Evolutionary conservation across 2,329 filamentous ascomycete species (phyloP).

Genomic region (Colletotrichum chrysophilum): DNA sequence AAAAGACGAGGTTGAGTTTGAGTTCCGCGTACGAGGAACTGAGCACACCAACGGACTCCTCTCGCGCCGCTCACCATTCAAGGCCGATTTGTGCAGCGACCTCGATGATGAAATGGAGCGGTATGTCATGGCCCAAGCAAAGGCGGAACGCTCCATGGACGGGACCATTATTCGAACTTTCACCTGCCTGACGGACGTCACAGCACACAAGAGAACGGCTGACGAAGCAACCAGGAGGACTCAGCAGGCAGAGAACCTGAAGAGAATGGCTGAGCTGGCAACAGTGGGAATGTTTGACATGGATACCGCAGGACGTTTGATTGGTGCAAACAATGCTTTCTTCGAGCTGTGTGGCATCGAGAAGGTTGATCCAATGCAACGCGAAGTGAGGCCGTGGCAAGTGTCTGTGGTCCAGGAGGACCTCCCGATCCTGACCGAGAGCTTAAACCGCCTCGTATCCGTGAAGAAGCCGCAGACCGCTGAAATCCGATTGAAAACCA

Average conservation of each 20-base stretch:
- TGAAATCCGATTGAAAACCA: conserved; percentile 54
- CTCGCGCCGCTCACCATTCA: conserved; percentile 15
- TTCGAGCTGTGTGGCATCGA: conserved; percentile 57
- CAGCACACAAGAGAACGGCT: conserved; percentile 52
- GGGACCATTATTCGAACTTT: conserved; percentile 50
- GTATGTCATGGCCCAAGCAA: conserved; percentile 52
- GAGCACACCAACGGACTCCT: conserved; percentile 4
- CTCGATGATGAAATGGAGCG: conserved; percentile 39
- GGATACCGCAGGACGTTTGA: conserved; percentile 52
- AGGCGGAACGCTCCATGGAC: conserved; percentile 48
- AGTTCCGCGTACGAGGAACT: conserved; percentile 46
- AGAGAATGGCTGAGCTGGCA: conserved; percentile 58
- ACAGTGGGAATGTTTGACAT: conserved; percentile 62
- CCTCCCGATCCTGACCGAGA: conserved; percentile 41
- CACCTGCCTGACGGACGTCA: conserved; percentile 57
- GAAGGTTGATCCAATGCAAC: conserved; percentile 43
- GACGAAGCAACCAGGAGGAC: conserved; percentile 54
- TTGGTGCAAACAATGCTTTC: conserved; percentile 59
- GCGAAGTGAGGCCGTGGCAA: conserved; percentile 48
- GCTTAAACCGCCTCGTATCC: conserved; percentile 41
- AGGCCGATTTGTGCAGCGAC: conserved; percentile 28
- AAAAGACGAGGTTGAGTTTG: conserved; percentile 46
- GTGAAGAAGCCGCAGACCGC: conserved; percentile 49
- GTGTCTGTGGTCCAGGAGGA: conserved; percentile 51
- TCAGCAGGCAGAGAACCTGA: conserved; percentile 57